A percentile compares a stretch with the other conserved stretches of the same genome.
phyloP scores from a whole-genome alignment of 1,139 yeast species.

The Debaryomycetaceae sp. region DNA sequence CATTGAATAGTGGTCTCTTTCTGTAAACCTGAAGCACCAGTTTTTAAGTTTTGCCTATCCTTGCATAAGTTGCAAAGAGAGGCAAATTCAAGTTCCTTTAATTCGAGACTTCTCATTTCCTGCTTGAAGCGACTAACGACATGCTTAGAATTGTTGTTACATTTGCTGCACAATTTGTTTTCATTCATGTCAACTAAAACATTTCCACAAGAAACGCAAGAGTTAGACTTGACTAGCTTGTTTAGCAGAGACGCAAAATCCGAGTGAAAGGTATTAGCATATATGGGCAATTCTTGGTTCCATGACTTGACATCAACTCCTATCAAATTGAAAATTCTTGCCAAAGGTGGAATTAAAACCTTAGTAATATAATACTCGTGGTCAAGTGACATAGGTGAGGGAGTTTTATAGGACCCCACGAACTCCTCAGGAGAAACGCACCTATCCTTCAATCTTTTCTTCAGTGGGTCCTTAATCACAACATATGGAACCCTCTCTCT shows the following conservation, averaged over 20 bases:
- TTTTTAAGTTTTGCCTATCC: conserved; percentile 11
- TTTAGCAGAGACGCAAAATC: conserved; percentile 11
- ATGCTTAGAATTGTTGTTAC: conserved; percentile 17
- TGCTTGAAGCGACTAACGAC: conserved; percentile 16
- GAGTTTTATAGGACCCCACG: conserved; percentile 34
- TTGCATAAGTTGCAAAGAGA: conserved; percentile 26
- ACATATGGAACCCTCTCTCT: conserved; percentile 85
- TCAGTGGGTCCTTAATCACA: conserved; percentile 65
- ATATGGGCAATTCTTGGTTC: conserved; percentile 68
- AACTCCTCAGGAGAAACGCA: conserved; percentile 77
- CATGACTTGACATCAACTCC: conserved; percentile 80
- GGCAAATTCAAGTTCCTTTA: conserved; percentile 11
- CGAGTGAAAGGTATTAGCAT: conserved; percentile 3
- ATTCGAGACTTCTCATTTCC: conserved; percentile 13
- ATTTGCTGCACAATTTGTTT: conserved; percentile 18
- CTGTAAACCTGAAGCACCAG: conserved; percentile 11
- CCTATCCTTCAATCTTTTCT: conserved; percentile 69
- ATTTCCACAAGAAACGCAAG: conserved; percentile 14
- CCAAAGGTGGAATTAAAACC: conserved; percentile 85
- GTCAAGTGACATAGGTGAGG: conserved; percentile 52
- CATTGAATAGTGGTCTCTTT: conserved; percentile 19
- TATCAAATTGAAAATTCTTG: conserved; percentile 72
- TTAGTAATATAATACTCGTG: conserved; percentile 80
- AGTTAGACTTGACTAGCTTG: conserved; percentile 12
- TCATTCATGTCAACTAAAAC: not conserved